A percentile compares a stretch with the other conserved stretches of the same genome.
phyloP scores from a whole-genome alignment of 2,329 filamentous ascomycete genomes.

The Aspergillus luchuensis region DNA sequence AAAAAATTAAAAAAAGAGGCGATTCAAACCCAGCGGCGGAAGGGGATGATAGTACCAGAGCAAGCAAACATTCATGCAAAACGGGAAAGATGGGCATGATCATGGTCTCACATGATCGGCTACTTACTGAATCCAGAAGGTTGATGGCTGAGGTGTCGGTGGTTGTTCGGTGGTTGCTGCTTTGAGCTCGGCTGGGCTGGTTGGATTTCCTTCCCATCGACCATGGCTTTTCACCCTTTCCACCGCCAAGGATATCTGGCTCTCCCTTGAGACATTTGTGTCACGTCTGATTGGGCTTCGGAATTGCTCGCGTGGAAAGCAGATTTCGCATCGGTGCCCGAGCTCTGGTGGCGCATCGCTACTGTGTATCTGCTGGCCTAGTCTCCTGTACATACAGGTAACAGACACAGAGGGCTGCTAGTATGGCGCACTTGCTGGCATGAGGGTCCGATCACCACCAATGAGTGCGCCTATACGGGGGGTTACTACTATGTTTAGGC shows the following conservation, averaged over 20 bases:
- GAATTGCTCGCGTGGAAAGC: neutral
- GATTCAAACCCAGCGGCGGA: neutral
- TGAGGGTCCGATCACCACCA: too few relatives aligned
- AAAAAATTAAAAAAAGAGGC: neutral
- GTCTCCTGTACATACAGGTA: too few relatives aligned
- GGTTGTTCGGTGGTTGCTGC: too few relatives aligned
- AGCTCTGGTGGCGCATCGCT: neutral
- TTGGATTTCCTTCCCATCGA: neutral
- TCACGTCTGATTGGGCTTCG: neutral
- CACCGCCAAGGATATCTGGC: too few relatives aligned
- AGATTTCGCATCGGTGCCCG: neutral
- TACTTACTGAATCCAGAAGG: neutral
- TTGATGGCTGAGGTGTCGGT: slow-evolving; percentile 1
- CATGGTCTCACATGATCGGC: neutral
- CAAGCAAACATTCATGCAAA: neutral
- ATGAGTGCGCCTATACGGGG: too few relatives aligned
- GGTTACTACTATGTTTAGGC: too few relatives aligned
- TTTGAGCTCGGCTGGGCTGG: neutral
- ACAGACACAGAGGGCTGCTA: too few relatives aligned
- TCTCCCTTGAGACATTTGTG: too few relatives aligned
- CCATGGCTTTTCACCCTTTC: neutral
- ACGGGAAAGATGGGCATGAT: neutral
- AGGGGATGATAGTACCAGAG: neutral
- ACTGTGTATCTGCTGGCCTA: too few relatives aligned
- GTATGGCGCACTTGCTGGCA: too few relatives aligned